Evolutionary conservation across 495 filamentous ascomycete species (phyloP).

Genomic region (Penicillium desertorum): DNA sequence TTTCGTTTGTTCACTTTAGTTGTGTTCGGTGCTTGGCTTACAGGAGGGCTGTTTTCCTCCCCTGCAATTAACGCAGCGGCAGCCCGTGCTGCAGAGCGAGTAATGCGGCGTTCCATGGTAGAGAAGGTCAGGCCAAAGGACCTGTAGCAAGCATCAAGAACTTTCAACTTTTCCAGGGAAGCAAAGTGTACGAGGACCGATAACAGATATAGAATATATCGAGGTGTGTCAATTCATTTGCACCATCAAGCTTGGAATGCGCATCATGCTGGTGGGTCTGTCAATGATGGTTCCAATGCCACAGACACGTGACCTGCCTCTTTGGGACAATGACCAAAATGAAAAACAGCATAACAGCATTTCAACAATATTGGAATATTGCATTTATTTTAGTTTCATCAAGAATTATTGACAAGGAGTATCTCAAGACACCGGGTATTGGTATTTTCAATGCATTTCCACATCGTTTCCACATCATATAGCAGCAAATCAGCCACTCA

Average conservation of each 20-base stretch:
- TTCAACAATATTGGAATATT: neutral
- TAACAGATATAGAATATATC: neutral
- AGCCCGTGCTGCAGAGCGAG: conserved; percentile 26
- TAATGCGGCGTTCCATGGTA: conserved; percentile 23
- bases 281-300: neutral
- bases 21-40: neutral
- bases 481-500: conserved; percentile 9
- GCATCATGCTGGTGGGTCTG: neutral
- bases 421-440: conserved; percentile 10
- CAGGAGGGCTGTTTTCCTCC: conserved; percentile 1
- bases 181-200: neutral
- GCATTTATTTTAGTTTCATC: conserved; percentile 11
- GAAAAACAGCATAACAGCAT: neutral
- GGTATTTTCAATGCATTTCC: conserved; percentile 13
- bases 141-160: neutral
- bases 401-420: conserved; percentile 6
- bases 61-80: conserved; percentile 16
- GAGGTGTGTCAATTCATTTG: neutral
- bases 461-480: conserved; percentile 9
- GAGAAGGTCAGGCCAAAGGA: neutral
- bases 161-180: neutral
- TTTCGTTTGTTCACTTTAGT: neutral
- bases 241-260: neutral
- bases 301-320: neutral
- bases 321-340: neutral